These are phyloP conservation scores for Xanthoconium separans DNA, from an alignment of 1,284 basidiomycete species.

Conservation along the genomic window DNA sequence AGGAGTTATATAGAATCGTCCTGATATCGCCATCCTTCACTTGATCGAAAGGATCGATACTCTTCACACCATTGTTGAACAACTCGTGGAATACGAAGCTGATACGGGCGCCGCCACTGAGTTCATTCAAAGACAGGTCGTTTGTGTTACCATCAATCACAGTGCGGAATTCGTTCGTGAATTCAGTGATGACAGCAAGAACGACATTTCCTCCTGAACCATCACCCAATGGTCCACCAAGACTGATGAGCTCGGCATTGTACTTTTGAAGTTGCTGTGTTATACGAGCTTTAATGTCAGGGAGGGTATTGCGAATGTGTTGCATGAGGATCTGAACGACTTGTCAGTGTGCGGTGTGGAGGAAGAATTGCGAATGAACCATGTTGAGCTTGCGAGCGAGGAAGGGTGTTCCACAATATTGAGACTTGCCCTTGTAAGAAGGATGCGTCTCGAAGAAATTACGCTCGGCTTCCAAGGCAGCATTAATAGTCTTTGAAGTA, in stretches of 20 bases:
- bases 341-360: conserved; percentile 7
- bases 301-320: conserved; percentile 94
- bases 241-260: conserved; percentile 78
- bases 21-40: conserved; percentile 98
- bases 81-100: conserved; percentile 98
- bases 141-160: conserved; percentile 97
- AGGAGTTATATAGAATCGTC: conserved; percentile 95
- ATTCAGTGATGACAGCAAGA: conserved; percentile 95
- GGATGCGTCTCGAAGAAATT: conserved; percentile 93
- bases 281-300: conserved; percentile 96
- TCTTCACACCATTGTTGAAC: conserved; percentile 94
- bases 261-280: conserved; percentile 85
- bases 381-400: conserved; percentile 95
- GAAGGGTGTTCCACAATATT: conserved; percentile 98
- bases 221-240: conserved; percentile 88
- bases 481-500: conserved; percentile 76
- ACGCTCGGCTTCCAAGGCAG: conserved; percentile 87
- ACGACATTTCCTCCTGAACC: conserved; percentile 87
- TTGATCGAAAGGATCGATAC: conserved; percentile 97
- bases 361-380: conserved; percentile 43
- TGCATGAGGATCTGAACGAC: conserved; percentile 87
- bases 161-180: conserved; percentile 94
- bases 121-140: conserved; percentile 91
- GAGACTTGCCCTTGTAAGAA: conserved; percentile 90
- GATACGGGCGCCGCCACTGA: conserved; percentile 96